phyloP scores from a whole-genome alignment of 1,284 basidiomycete species.

The Gymnopus androsaceus region DNA sequence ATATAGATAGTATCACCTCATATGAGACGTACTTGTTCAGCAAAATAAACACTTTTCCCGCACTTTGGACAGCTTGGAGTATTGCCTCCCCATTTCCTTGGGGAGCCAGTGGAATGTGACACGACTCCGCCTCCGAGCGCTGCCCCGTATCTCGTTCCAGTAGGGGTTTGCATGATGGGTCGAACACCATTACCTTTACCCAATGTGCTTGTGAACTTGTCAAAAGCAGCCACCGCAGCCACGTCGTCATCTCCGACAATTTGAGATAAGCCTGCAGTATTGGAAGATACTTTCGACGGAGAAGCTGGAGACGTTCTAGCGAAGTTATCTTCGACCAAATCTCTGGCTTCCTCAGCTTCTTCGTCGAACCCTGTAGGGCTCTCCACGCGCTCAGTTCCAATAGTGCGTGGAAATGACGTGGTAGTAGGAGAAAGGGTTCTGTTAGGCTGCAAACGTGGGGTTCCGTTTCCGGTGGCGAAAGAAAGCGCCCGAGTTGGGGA shows the following conservation, averaged over 20 bases:
- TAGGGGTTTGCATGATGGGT: conserved; percentile 41
- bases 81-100: conserved; percentile 41
- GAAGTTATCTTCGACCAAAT: not conserved
- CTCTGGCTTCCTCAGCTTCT: conserved; percentile 12
- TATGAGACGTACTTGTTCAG: conserved; percentile 51
- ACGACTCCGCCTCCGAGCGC: conserved; percentile 37
- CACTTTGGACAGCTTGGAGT: conserved; percentile 61
- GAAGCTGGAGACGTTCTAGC: not conserved
- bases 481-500: not conserved
- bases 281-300: not conserved
- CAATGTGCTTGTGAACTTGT: conserved; percentile 8
- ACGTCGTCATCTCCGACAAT: conserved; percentile 5
- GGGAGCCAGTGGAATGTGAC: conserved; percentile 25
- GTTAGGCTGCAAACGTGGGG: conserved; percentile 1
- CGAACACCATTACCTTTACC: conserved; percentile 16
- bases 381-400: not conserved
- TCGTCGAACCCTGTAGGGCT: not conserved
- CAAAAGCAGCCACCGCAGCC: conserved; percentile 1
- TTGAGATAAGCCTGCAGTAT: not conserved
- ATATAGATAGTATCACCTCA: not conserved
- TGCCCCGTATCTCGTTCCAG: conserved; percentile 54
- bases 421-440: conserved; percentile 2
- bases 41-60: conserved; percentile 62
- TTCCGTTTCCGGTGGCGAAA: not conserved
- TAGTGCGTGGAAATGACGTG: not conserved